Conservation (phyloP, 2,329 filamentous ascomycete genomes). For the Ramichloridium luteum region DNA sequence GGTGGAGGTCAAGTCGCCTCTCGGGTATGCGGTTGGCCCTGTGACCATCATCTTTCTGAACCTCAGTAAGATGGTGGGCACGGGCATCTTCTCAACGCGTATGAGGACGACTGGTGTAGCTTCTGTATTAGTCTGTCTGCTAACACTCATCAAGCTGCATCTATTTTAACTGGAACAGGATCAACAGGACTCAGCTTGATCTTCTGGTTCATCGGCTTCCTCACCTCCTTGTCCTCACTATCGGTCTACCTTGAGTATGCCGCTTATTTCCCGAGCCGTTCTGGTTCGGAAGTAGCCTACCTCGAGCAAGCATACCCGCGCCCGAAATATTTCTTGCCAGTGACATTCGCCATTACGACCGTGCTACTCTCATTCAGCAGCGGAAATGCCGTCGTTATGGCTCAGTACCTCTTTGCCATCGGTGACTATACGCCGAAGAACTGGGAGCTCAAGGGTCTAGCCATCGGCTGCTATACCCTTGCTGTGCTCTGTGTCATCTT, state of each 20-base stretch:
- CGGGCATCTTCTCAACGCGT: slow-evolving; percentile 42
- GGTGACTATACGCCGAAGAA: slow-evolving; percentile 37
- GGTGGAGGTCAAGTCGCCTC: slow-evolving; percentile 45
- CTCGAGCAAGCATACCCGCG: slow-evolving; percentile 55
- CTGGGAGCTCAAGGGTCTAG: slow-evolving; percentile 58
- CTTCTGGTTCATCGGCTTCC: slow-evolving; percentile 52
- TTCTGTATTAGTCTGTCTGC: no score
- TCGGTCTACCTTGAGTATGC: slow-evolving; percentile 52
- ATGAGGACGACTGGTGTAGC: slow-evolving; percentile 23
- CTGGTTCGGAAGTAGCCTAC: slow-evolving; percentile 54
- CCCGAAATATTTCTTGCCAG: slow-evolving; percentile 52
- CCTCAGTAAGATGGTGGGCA: slow-evolving; percentile 51
- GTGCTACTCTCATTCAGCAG: slow-evolving; percentile 54
- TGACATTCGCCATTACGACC: slow-evolving; percentile 51
- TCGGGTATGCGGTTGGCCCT: slow-evolving; percentile 47
- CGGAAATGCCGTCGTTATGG: slow-evolving; percentile 48
- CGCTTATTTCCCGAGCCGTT: slow-evolving; percentile 54
- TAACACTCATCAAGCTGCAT: slow-evolving; percentile 34
- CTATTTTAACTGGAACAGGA: slow-evolving; percentile 47
- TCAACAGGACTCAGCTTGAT: slow-evolving; percentile 51
- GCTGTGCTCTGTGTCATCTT: slow-evolving; percentile 36
- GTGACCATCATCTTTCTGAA: slow-evolving; percentile 49
- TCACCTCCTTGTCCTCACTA: slow-evolving; percentile 45
- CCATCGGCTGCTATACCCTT: slow-evolving; percentile 50
- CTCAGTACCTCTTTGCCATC: slow-evolving; percentile 51